phyloP scores from a whole-genome alignment of 805 yeast genomes.

The Teunomyces kruisii region DNA sequence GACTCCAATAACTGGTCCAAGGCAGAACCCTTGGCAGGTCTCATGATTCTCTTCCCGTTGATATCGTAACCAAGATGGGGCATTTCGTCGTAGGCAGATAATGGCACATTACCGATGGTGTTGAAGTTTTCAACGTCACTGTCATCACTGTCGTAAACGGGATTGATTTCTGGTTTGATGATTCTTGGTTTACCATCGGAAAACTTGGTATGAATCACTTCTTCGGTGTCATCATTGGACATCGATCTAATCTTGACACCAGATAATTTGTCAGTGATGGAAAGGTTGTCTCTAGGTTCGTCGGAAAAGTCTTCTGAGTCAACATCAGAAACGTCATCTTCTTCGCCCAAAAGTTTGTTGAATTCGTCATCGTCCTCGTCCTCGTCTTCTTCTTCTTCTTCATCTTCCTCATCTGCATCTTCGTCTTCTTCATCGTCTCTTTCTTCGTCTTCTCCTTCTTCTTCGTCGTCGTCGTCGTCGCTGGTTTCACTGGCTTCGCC shows the following conservation, averaged over 20 bases:
- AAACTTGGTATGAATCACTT: conserved; percentile 42
- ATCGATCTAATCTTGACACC: conserved; percentile 54
- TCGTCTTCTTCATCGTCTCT: conserved; percentile 11
- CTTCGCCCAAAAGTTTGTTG: conserved; percentile 58
- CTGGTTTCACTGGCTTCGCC: conserved; percentile 38
- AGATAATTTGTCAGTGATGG: conserved; percentile 55
- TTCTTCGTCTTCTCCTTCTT: conserved; percentile 16
- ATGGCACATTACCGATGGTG: conserved; percentile 91
- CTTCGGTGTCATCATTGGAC: conserved; percentile 37
- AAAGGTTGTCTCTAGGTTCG: conserved; percentile 51
- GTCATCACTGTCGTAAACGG: conserved; percentile 94
- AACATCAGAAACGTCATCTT: conserved; percentile 43
- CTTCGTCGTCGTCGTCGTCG: conserved; percentile 40
- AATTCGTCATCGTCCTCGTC: conserved; percentile 52
- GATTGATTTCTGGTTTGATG: conserved; percentile 86
- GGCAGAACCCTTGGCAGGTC: conserved; percentile 97
- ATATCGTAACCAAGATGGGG: conserved; percentile 97
- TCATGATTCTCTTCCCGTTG: conserved; percentile 96
- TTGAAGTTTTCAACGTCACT: conserved; percentile 77
- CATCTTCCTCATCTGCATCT: conserved; percentile 17
- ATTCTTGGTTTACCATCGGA: conserved; percentile 82
- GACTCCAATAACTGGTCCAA: conserved; percentile 84
- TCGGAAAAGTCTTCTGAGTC: conserved; percentile 50
- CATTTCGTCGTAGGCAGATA: conserved; percentile 92
- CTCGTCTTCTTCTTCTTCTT: conserved; percentile 19